phyloP scores from a whole-genome alignment of 345 rosid species.

The Rhizophora mangle region DNA sequence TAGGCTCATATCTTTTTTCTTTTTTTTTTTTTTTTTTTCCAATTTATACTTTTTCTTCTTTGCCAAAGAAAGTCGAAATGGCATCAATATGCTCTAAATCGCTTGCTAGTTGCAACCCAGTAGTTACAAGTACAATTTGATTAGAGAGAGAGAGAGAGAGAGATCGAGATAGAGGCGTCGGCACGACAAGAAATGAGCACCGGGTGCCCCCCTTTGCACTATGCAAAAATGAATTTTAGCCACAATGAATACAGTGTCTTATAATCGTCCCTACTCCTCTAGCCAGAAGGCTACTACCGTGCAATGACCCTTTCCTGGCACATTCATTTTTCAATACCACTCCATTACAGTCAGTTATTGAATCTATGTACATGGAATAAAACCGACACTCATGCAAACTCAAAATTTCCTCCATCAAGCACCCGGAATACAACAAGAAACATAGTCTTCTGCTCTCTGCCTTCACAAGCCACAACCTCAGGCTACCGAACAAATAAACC shows the following conservation, averaged over 20 bases:
- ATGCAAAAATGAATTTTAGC: conserved; percentile 28
- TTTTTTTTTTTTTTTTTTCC: background rate
- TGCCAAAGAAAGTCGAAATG: too few relatives aligned
- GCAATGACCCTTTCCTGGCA: conserved; percentile 10
- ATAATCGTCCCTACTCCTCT: background rate
- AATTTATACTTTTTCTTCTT: too few relatives aligned
- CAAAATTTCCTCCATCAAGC: conserved; percentile 18
- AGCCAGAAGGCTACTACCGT: conserved; percentile 18
- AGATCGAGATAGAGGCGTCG: background rate
- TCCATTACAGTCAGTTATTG: conserved; percentile 26
- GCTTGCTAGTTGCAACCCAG: too few relatives aligned
- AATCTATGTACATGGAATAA: conserved; percentile 37
- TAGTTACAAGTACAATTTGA: too few relatives aligned
- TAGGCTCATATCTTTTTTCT: background rate
- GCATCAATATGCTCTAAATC: too few relatives aligned
- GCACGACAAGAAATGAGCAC: conserved; percentile 17
- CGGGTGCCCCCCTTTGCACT: conserved; percentile 10
- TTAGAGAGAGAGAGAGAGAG: too few relatives aligned
- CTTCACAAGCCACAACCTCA: conserved; percentile 12
- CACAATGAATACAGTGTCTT: conserved; percentile 27
- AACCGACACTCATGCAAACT: conserved; percentile 19
- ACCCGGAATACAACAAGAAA: conserved; percentile 25
- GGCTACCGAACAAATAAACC: background rate
- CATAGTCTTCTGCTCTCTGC: conserved; percentile 6
- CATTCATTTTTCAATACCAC: conserved; percentile 36